These are phyloP conservation scores for Phaffia australis DNA, from an alignment of 768 basidiomycete genomes.

Conservation along the genomic window DNA sequence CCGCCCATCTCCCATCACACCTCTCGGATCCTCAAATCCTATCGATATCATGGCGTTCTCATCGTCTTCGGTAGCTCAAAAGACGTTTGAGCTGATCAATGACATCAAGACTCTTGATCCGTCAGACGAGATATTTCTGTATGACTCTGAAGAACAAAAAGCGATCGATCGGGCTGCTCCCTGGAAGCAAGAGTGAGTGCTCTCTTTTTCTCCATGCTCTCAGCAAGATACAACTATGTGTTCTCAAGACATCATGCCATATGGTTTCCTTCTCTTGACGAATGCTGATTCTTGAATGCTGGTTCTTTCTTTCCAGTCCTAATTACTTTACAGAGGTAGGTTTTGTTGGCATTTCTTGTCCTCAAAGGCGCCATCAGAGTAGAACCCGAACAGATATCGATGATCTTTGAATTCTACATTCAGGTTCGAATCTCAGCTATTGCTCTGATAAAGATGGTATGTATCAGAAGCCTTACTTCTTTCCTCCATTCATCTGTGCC, in stretches of 20 bases:
- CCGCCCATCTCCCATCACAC: neutral
- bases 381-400: neutral
- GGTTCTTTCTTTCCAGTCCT: conserved; percentile 33
- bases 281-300: neutral
- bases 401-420: neutral
- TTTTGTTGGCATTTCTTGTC: neutral
- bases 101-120: conserved; percentile 35
- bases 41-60: neutral
- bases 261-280: neutral
- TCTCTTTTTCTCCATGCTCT: neutral
- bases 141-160: conserved; percentile 38
- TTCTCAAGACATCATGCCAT: neutral
- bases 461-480: conserved; percentile 1
- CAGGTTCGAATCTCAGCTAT: conserved; percentile 41
- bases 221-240: neutral
- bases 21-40: neutral
- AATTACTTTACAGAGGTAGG: conserved; percentile 44
- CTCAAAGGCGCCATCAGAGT: neutral
- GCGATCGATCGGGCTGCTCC: conserved; percentile 58
- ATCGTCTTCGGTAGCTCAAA: conserved; percentile 29
- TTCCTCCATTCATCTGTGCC: neutral
- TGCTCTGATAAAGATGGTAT: conserved; percentile 47
- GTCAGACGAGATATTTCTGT: conserved; percentile 36
- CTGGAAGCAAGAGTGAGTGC: conserved; percentile 70
- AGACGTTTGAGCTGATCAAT: conserved; percentile 41